A percentile compares a stretch with the other conserved stretches of the same genome.
Evolutionary conservation across 768 basidiomycete genomes (phyloP).

Genomic region (Hebeloma cylindrosporum): DNA sequence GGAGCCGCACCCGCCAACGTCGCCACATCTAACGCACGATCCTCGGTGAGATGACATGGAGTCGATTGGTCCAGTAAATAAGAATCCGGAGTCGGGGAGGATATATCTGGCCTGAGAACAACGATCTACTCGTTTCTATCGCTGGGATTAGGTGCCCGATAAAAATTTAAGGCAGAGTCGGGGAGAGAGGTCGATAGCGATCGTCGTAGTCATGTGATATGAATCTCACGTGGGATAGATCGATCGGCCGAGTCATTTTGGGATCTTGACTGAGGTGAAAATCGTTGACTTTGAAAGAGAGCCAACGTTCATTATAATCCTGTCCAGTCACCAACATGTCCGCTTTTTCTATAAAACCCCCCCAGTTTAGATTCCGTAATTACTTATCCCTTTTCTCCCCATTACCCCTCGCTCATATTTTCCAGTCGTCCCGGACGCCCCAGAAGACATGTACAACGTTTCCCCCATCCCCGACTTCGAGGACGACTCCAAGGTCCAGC

Average conservation of each 20-base stretch:
- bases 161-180: too few relatives aligned
- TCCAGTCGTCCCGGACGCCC: conserved; percentile 42
- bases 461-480: conserved; percentile 66
- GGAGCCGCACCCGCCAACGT: too few relatives aligned
- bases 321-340: conserved; percentile 20
- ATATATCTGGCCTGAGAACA: too few relatives aligned
- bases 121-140: too few relatives aligned
- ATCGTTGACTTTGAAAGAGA: conserved; percentile 17
- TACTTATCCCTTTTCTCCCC: conserved; percentile 15
- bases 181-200: not conserved
- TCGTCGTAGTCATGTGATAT: conserved; percentile 12
- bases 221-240: conserved; percentile 8
- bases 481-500: conserved; percentile 60
- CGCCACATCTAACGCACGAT: too few relatives aligned
- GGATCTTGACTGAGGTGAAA: too few relatives aligned
- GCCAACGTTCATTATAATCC: conserved; percentile 14
- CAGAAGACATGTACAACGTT: conserved; percentile 51
- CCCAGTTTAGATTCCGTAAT: conserved; percentile 30
- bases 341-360: conserved; percentile 33
- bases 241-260: conserved; percentile 14
- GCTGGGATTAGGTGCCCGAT: too few relatives aligned
- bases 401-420: conserved; percentile 26
- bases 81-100: too few relatives aligned
- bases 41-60: too few relatives aligned
- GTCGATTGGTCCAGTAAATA: too few relatives aligned